These are phyloP conservation scores for Musa balbisiana DNA, from an alignment of 202 grass and related monocot genomes.

Conservation along the genomic window DNA sequence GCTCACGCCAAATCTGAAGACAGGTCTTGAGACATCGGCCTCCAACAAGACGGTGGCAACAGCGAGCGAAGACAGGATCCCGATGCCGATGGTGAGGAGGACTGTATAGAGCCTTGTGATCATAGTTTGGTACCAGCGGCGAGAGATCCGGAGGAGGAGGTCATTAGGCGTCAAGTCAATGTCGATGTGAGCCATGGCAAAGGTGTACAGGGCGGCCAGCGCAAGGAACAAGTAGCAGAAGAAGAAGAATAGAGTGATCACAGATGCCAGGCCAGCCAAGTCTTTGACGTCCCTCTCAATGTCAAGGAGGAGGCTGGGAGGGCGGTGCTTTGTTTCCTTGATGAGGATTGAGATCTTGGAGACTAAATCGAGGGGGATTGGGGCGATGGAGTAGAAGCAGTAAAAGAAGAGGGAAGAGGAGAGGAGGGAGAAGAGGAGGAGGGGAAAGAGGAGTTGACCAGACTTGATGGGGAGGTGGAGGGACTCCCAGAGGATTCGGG, in stretches of 20 bases:
- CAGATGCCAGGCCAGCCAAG: slow-evolving; percentile 6
- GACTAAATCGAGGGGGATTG: slow-evolving; percentile 23
- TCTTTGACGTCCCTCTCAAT: slow-evolving; percentile 21
- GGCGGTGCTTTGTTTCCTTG: slow-evolving; percentile 13
- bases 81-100: slow-evolving; percentile 23
- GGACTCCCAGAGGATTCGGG: slow-evolving; percentile 27
- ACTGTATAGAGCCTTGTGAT: slow-evolving; percentile 29
- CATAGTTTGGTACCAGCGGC: slow-evolving; percentile 31
- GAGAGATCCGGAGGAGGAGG: slow-evolving; percentile 23
- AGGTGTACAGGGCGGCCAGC: slow-evolving; percentile 26
- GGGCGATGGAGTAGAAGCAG: slow-evolving; percentile 31
- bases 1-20: not conserved
- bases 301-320: not conserved
- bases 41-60: slow-evolving; percentile 14
- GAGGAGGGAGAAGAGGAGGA: slow-evolving; percentile 34
- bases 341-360: slow-evolving; percentile 15
- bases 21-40: not conserved
- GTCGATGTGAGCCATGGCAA: slow-evolving; percentile 23
- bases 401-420: slow-evolving; percentile 13
- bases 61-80: slow-evolving; percentile 7
- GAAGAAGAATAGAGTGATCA: slow-evolving; percentile 14
- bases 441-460: slow-evolving; percentile 23
- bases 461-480: slow-evolving; percentile 27
- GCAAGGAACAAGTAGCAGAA: slow-evolving; percentile 17
- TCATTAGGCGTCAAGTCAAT: slow-evolving; percentile 15